A percentile compares a stretch with the other conserved stretches of the same genome.
phyloP scores from a whole-genome alignment of 495 filamentous ascomycete genomes.

The Podospora tetraspora region DNA sequence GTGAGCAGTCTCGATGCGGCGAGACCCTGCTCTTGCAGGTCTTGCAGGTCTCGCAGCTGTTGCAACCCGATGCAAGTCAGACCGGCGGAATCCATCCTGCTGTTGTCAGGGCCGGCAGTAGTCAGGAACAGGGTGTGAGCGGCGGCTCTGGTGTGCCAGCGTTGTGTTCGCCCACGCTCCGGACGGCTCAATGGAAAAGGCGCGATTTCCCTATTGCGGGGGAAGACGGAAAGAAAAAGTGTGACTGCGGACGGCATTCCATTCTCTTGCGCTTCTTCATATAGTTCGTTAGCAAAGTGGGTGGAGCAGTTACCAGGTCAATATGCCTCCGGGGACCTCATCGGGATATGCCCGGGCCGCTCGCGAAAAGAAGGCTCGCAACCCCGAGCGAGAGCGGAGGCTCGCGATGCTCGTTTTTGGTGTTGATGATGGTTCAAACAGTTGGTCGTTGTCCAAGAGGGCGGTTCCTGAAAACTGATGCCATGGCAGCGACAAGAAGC shows the following conservation, averaged over 20 bases:
- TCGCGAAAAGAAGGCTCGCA: not conserved
- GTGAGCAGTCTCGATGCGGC: slow-evolving; percentile 10
- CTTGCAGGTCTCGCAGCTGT: not conserved
- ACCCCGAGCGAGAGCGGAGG: not conserved
- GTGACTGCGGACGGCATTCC: slow-evolving; percentile 4
- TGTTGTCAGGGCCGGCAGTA: slow-evolving; percentile 3
- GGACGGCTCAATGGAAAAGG: not conserved
- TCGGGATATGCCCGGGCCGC: not conserved
- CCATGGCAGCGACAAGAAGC: slow-evolving; percentile 4
- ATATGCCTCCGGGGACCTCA: not conserved
- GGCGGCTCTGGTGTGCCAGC: not conserved
- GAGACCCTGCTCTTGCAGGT: not conserved
- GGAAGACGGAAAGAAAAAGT: not conserved
- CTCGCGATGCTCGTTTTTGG: not conserved
- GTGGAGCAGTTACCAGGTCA: not conserved
- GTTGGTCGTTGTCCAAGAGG: not conserved
- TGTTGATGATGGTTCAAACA: not conserved
- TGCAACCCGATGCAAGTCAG: slow-evolving; percentile 1
- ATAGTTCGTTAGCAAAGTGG: not conserved
- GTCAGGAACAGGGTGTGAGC: slow-evolving; percentile 8
- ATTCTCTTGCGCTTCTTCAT: not conserved
- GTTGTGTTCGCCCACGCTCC: not conserved
- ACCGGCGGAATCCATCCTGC: not conserved
- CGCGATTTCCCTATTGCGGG: not conserved
- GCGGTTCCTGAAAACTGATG: not conserved